Conservation (phyloP, 257 asterid genomes). For the Primulina huaijiensis region DNA sequence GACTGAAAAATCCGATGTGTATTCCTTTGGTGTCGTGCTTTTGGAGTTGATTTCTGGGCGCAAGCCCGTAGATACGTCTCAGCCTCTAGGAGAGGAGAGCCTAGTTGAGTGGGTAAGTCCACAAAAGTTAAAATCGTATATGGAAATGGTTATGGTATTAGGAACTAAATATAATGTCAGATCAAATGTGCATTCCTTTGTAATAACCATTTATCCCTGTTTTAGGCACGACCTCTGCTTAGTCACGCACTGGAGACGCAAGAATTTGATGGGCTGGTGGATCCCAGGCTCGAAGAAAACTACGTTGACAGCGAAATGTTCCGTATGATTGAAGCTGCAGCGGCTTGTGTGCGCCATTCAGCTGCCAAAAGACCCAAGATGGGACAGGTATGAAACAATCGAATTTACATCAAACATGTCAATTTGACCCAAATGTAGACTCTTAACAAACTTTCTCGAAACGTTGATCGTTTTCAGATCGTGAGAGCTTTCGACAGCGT, state of each 20-base stretch:
- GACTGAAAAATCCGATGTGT: constrained; percentile 85
- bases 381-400: constrained; percentile 63
- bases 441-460: neutral
- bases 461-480: neutral
- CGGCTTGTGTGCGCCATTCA: constrained; percentile 95
- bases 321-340: constrained; percentile 75
- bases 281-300: constrained; percentile 67
- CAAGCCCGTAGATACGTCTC: constrained; percentile 91
- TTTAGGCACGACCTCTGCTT: constrained; percentile 88
- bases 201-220: constrained; percentile 13
- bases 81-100: constrained; percentile 88
- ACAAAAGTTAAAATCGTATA: neutral
- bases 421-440: neutral
- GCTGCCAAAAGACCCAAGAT: constrained; percentile 79
- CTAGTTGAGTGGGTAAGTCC: constrained; percentile 89
- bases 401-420: neutral
- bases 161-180: neutral
- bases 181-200: neutral
- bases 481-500: constrained; percentile 24
- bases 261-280: constrained; percentile 61
- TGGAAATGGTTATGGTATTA: neutral
- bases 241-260: constrained; percentile 57
- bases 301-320: constrained; percentile 62
- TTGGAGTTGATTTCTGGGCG: constrained; percentile 86
- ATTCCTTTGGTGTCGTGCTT: constrained; percentile 88